Evolutionary conservation across 768 basidiomycete species (phyloP).

Genomic region (Pisolithus sp.): DNA sequence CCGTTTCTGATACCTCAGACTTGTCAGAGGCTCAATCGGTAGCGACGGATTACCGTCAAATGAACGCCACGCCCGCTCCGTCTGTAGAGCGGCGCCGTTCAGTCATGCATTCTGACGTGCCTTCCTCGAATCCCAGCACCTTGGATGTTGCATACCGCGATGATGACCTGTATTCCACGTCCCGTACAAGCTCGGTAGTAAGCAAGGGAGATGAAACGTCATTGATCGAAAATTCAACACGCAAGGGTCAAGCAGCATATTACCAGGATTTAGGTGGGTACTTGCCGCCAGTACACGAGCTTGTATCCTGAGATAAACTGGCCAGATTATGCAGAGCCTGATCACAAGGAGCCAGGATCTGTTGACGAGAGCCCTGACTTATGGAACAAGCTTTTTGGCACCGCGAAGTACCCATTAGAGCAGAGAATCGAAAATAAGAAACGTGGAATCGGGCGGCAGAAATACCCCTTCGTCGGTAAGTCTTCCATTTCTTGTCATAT

Average conservation of each 20-base stretch:
- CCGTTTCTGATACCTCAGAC: slow-evolving; percentile 1
- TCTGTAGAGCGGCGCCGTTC: slow-evolving; percentile 8
- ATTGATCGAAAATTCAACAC: slow-evolving; percentile 44
- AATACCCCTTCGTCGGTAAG: slow-evolving; percentile 70
- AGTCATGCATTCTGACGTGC: slow-evolving; percentile 12
- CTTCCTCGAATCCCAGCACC: slow-evolving; percentile 3
- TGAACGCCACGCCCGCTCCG: slow-evolving; percentile 10
- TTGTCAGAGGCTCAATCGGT: slow-evolving; percentile 19
- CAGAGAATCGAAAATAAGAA: slow-evolving; percentile 87
- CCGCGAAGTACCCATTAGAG: slow-evolving; percentile 55
- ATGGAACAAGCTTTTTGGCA: slow-evolving; percentile 38
- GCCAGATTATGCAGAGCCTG: slow-evolving; percentile 63
- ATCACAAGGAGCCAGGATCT: slow-evolving; percentile 17
- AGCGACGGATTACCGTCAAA: slow-evolving; percentile 23
- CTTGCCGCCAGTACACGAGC: not conserved
- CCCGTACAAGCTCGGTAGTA: slow-evolving; percentile 9
- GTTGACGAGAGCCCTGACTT: slow-evolving; percentile 36
- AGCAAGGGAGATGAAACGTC: slow-evolving; percentile 28
- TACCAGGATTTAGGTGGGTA: slow-evolving; percentile 52
- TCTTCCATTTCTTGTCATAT: slow-evolving; percentile 1
- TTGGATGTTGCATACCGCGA: slow-evolving; percentile 18
- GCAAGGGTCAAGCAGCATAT: slow-evolving; percentile 30
- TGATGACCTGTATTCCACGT: slow-evolving; percentile 10
- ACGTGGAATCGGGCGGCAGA: slow-evolving; percentile 78
- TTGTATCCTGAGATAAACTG: slow-evolving; percentile 1